These are phyloP conservation scores for Moricandia moricandioides DNA, from an alignment of 345 rosid species.

Conservation along the genomic window DNA sequence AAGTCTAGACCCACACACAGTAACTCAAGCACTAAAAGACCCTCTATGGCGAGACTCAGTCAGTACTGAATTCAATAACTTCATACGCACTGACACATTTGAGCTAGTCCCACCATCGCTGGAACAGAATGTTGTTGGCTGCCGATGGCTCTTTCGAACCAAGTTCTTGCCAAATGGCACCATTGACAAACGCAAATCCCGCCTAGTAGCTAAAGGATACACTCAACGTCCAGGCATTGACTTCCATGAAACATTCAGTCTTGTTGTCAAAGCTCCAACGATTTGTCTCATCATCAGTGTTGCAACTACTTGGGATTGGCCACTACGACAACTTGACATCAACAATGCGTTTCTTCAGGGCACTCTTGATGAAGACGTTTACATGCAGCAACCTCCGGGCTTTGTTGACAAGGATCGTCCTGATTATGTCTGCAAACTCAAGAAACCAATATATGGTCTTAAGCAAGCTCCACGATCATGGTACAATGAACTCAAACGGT, in stretches of 20 bases:
- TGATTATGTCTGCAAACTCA: too few relatives aligned
- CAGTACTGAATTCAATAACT: neutral
- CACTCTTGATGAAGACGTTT: too few relatives aligned
- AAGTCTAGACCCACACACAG: neutral
- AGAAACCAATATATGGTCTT: too few relatives aligned
- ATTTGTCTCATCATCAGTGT: too few relatives aligned
- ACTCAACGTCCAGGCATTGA: too few relatives aligned
- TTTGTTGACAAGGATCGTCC: too few relatives aligned
- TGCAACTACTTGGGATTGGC: neutral
- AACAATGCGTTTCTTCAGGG: too few relatives aligned
- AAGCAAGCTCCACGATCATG: too few relatives aligned
- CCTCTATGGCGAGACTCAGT: neutral
- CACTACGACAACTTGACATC: too few relatives aligned
- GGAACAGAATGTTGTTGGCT: neutral
- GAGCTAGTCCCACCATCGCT: neutral
- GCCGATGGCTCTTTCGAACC: neutral
- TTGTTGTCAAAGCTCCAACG: neutral
- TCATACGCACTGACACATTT: neutral
- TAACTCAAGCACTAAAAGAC: neutral
- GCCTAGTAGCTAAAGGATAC: too few relatives aligned
- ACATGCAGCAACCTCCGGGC: too few relatives aligned
- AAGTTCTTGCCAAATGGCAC: neutral
- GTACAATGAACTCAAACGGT: neutral
- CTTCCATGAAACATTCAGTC: neutral
- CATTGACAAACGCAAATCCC: neutral